Evolutionary conservation across 2,329 filamentous ascomycete genomes (phyloP), one percentile per base, ranked within the genome.

Genomic region (Grosmannia clavigera): DNA sequence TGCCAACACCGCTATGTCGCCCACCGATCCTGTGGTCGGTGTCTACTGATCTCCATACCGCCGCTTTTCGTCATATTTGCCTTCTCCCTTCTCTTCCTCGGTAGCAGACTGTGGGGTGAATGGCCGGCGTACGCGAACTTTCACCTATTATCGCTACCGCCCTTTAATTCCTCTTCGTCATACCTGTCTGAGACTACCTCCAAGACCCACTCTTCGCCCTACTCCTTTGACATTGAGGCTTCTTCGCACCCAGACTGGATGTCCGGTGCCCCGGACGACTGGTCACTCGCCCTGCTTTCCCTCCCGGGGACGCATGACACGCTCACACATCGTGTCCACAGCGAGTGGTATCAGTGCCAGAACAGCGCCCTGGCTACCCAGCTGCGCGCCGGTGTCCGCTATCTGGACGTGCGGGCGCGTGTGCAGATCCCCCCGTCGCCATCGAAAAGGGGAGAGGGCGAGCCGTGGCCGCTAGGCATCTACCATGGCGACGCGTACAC

Each of bases 251-350:
- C 71, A 7, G 58, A 63, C 46, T 80, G 77, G 77, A 79, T 79
- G 77, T 67, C 68, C 25, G 57, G 57, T 7, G 66, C 79, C 12
- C 74, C 75, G 33, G 74, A 79, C 66, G 62, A 68, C 31, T 68
- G 71, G 43, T 70, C 68, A 54, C 67, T 81, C 40, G 71, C 75
- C 38, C 72, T 68, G 57, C 70, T 81, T 51, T 78, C 76, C 54
- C 74, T 81, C 61, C 78, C 78, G 0, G 78, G 78, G 35, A 80
- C 78, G 1, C 78, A 81, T 68, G 78, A 81, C 66, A 79, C 78
- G 29, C 75, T 81, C 74, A 80, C 78, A 22, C 77, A 75, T 63
- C 66, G 68, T 53, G 69, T 77, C 60, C 64, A 67, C 52, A 68
- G 71, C 61, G 55, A 64, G 31, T 60, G 62, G 10, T 72, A 75